Conservation (phyloP, 1,139 yeast genomes). For the Zygosaccharomyces pseudobailii region DNA sequence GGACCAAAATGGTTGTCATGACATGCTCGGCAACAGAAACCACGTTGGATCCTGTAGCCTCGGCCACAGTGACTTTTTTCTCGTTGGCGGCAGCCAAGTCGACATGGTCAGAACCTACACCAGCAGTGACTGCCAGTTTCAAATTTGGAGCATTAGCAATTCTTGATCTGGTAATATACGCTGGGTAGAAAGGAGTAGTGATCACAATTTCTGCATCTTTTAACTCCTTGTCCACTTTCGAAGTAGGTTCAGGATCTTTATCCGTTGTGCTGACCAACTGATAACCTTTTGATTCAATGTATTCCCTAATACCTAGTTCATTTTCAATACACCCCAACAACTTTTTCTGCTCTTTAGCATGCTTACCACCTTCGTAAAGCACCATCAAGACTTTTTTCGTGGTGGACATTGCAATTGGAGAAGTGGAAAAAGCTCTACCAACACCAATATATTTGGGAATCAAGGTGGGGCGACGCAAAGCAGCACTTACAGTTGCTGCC, state of each 20-base stretch:
- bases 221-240: conserved; percentile 59
- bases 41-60: conserved; percentile 1
- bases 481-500: not conserved
- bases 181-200: conserved; percentile 84
- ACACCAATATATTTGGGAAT: not conserved
- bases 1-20: conserved; percentile 27
- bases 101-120: conserved; percentile 81
- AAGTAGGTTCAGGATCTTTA: conserved; percentile 57
- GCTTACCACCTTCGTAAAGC: conserved; percentile 51
- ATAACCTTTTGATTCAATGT: conserved; percentile 65
- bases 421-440: not conserved
- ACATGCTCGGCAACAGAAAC: conserved; percentile 1
- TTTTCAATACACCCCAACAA: conserved; percentile 71
- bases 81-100: conserved; percentile 72
- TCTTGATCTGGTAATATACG: conserved; percentile 63
- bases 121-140: conserved; percentile 72
- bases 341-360: conserved; percentile 55
- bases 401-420: not conserved
- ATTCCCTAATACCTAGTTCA: conserved; percentile 65
- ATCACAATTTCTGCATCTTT: conserved; percentile 71
- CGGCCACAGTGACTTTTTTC: conserved; percentile 58
- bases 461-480: not conserved
- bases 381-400: conserved; percentile 47
- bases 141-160: conserved; percentile 68
- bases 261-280: conserved; percentile 60